These are phyloP conservation scores for Byssochlamys sp. DNA, from an alignment of 2,329 filamentous ascomycete species.

Conservation along the genomic window DNA sequence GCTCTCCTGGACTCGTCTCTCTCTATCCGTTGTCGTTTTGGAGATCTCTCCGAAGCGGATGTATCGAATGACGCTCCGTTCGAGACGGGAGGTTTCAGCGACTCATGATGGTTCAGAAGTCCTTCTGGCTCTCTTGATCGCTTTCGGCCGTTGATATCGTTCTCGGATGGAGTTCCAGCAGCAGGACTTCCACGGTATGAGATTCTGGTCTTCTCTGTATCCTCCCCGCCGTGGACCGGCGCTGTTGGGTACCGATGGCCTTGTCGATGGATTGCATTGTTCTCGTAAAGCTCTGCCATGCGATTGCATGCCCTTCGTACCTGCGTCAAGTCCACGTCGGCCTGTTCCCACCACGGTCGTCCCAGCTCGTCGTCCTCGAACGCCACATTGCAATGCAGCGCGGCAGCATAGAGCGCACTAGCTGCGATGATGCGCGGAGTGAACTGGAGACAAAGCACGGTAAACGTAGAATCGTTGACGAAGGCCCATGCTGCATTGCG, in stretches of 20 bases:
- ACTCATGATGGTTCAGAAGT: slow-evolving; percentile 5
- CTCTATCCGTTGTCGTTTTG: slow-evolving; percentile 28
- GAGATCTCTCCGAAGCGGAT: slow-evolving; percentile 17
- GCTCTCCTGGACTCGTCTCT: slow-evolving; percentile 4
- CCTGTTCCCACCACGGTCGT: slow-evolving; percentile 75
- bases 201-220: slow-evolving; percentile 29
- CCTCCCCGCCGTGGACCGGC: slow-evolving; percentile 22
- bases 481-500: slow-evolving; percentile 88
- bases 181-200: slow-evolving; percentile 20
- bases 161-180: slow-evolving; percentile 8
- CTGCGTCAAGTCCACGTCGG: slow-evolving; percentile 61
- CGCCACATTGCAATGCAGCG: slow-evolving; percentile 61
- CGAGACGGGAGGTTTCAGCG: slow-evolving; percentile 4
- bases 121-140: slow-evolving; percentile 30
- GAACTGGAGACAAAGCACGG: slow-evolving; percentile 72
- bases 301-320: slow-evolving; percentile 65
- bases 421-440: slow-evolving; percentile 72
- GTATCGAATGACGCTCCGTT: slow-evolving; percentile 9
- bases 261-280: slow-evolving; percentile 33
- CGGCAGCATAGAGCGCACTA: slow-evolving; percentile 76
- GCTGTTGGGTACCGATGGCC: slow-evolving; percentile 35
- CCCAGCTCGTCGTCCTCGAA: slow-evolving; percentile 65
- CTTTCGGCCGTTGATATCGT: slow-evolving; percentile 26
- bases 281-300: slow-evolving; percentile 52
- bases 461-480: slow-evolving; percentile 80